phyloP scores from a whole-genome alignment of 1,139 yeast genomes.

The Casaregolazyma suthepensis region DNA sequence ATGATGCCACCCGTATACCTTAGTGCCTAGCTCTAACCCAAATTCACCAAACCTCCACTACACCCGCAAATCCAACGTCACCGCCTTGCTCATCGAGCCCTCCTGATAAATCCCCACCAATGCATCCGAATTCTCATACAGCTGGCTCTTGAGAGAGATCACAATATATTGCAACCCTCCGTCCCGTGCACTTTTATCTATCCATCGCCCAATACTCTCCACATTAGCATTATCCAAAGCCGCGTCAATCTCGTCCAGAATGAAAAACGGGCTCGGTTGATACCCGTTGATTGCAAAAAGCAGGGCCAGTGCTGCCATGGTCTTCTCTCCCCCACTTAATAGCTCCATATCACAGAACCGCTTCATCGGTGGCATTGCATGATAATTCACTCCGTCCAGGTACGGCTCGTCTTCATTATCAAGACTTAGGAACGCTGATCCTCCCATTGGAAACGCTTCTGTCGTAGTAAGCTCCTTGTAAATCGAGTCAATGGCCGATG shows the following conservation, averaged over 20 bases:
- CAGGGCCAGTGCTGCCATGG: slow-evolving; percentile 91
- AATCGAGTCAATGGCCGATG: slow-evolving; percentile 65
- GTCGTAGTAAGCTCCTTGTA: slow-evolving; percentile 79
- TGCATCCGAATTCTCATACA: slow-evolving; percentile 85
- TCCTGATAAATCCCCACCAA: slow-evolving; percentile 91
- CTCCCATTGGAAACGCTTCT: slow-evolving; percentile 61
- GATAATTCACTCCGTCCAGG: slow-evolving; percentile 74
- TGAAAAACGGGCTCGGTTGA: slow-evolving; percentile 94
- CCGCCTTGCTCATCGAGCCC: slow-evolving; percentile 66
- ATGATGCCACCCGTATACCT: too few species aligned
- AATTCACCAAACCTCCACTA: neutral
- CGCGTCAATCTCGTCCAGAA: slow-evolving; percentile 94
- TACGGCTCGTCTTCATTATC: slow-evolving; percentile 87
- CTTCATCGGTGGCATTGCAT: slow-evolving; percentile 96
- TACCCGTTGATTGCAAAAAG: slow-evolving; percentile 85
- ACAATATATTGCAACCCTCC: slow-evolving; percentile 80
- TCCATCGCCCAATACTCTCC: slow-evolving; percentile 75
- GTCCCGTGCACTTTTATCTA: slow-evolving; percentile 68
- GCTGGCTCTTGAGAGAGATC: slow-evolving; percentile 79
- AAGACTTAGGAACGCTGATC: slow-evolving; percentile 81
- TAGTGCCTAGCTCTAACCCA: too few species aligned
- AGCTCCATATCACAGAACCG: slow-evolving; percentile 90
- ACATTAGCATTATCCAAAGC: slow-evolving; percentile 92
- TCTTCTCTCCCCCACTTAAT: slow-evolving; percentile 93
- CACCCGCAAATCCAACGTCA: slow-evolving; percentile 33